phyloP scores from a whole-genome alignment of 176 grass and related monocot species.

The Eragrostis curvula region DNA sequence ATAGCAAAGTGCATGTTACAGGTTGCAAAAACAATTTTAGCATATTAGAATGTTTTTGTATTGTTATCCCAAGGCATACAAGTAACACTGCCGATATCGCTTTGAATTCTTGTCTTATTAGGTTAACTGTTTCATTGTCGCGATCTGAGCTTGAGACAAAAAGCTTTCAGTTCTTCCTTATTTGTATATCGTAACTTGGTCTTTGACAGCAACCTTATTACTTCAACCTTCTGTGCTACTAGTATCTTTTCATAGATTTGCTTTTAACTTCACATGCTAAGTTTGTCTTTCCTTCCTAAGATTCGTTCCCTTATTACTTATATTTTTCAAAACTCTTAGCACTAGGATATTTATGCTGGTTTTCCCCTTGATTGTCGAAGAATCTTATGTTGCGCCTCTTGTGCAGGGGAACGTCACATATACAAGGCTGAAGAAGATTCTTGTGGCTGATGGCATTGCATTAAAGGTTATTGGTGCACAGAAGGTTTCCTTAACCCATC shows the following conservation, averaged over 20 bases:
- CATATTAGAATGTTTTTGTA: background rate
- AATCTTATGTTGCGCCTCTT: constrained; percentile 37
- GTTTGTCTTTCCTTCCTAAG: background rate
- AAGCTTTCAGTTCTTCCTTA: constrained; percentile 5
- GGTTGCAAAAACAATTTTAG: background rate
- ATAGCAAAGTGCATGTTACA: background rate
- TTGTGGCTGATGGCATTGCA: constrained; percentile 60
- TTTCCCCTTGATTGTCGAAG: constrained; percentile 16
- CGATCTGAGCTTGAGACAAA: background rate
- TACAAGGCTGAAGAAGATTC: constrained; percentile 69
- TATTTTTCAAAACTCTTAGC: constrained; percentile 25
- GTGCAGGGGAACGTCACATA: constrained; percentile 70
- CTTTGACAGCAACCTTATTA: background rate
- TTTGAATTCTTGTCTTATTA: constrained; percentile 5
- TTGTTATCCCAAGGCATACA: background rate
- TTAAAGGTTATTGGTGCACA: constrained; percentile 76
- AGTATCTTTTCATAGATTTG: background rate
- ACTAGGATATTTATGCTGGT: background rate
- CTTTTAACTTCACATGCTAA: background rate
- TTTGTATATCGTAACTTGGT: background rate
- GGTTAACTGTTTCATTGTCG: background rate
- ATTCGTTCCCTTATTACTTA: background rate
- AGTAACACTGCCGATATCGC: background rate
- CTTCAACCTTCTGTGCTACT: constrained; percentile 9
- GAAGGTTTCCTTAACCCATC: constrained; percentile 63